These are phyloP conservation scores for Kazachstania sp. DNA, from an alignment of 1,139 yeast species.

Conservation along the genomic window DNA sequence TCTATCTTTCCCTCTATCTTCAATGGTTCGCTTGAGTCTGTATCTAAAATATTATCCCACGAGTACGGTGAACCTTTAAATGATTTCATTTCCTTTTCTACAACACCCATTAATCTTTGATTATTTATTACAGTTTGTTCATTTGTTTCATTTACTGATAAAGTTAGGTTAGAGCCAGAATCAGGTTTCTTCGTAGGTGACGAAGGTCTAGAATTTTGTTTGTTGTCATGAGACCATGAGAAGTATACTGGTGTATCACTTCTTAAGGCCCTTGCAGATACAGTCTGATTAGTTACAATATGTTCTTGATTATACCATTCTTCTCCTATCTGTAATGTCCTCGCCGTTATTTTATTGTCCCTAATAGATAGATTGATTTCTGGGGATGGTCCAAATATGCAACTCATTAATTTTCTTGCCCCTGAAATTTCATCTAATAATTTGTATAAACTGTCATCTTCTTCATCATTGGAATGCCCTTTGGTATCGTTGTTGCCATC, in stretches of 20 bases:
- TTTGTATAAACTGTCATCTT: slow-evolving; percentile 11
- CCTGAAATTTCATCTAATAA: slow-evolving; percentile 15
- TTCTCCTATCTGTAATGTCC: slow-evolving; percentile 6
- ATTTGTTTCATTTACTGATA: background rate
- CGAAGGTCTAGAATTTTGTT: background rate
- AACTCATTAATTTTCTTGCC: slow-evolving; percentile 3
- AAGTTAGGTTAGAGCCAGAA: background rate
- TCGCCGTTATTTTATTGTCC: slow-evolving; percentile 3
- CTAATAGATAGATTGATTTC: background rate
- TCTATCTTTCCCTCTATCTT: background rate
- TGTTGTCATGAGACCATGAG: slow-evolving; percentile 20
- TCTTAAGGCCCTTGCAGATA: slow-evolving; percentile 9
- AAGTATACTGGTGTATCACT: slow-evolving; percentile 22
- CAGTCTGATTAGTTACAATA: slow-evolving; percentile 3
- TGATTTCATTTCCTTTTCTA: background rate
- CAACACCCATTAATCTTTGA: background rate
- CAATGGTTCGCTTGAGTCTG: background rate
- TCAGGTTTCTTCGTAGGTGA: slow-evolving; percentile 1
- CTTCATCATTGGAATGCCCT: background rate
- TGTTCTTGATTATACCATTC: slow-evolving; percentile 22
- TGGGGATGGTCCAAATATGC: slow-evolving; percentile 2
- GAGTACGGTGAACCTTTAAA: slow-evolving; percentile 5
- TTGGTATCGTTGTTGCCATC: background rate
- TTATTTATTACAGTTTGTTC: background rate
- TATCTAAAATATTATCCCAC: slow-evolving; percentile 7